Base-by-base conservation (phyloP, 208 protist genomes). In the Trypanosoma vivax region DNA sequence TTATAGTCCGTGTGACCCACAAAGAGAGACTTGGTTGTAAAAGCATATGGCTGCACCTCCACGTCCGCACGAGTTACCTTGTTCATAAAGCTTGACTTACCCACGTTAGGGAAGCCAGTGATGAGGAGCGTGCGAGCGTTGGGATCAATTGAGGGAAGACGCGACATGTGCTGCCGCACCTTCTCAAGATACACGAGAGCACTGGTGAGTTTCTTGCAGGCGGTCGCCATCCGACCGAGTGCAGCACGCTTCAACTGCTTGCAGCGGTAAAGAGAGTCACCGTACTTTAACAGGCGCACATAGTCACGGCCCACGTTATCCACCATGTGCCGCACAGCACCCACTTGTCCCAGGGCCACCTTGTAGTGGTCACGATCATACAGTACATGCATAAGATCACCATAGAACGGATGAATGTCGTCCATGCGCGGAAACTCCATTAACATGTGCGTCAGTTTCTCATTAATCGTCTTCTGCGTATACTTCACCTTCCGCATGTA, bases 331-430 rank as follows among this genome's bases (percentile, higher is more conserved):
- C 88, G 82, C 28, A 97, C 94, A 10, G 94, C 96, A 58, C 96
- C 97, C 9, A 99, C 81, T 73, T 99, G 97, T 13, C 98, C 99
- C 5, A 99, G 83, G 0, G 99, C 99, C 9, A 99, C 83, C 79
- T 99, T 99, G 88, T 99, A 99, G 79, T 99, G 98, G 65, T 99
- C 98, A 18, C 92, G 81, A 75, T 99, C 98, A 81, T 99, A 99
- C 3, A 99, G 79, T 18, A 99, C 97, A 79, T 99, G 99, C 83
- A 99, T 98, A 27, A 99, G 81, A 69, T 99, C 97, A 4, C 94
- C 97, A 75, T 99, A 99, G 74, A 99, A 99, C 31, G 99, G 99
- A 78, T 99, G 99, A 48, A 99, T 97, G 60, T 99, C 97, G 48
- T 98, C 95, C 61, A 98, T 86, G 45, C 94, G 84, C 16, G 97